phyloP scores from a whole-genome alignment of 495 filamentous ascomycete species.

The Delitschia confertaspora region DNA sequence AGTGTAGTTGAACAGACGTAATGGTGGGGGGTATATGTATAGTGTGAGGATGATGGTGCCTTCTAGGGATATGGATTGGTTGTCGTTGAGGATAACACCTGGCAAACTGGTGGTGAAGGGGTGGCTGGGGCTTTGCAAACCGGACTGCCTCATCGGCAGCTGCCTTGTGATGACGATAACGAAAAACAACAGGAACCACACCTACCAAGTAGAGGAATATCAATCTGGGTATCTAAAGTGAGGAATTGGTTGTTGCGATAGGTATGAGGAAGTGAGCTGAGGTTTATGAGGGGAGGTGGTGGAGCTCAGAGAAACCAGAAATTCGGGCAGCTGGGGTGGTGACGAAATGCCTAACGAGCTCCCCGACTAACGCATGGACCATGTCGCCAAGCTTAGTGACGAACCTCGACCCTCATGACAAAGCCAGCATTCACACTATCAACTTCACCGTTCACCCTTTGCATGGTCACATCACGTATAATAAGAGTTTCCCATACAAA shows the following conservation, averaged over 20 bases:
- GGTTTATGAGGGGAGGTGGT: conserved; percentile 7
- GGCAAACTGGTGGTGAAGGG: conserved; percentile 3
- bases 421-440: too few species aligned
- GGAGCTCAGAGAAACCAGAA: conserved; percentile 19
- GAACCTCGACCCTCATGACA: not conserved
- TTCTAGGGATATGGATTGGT: not conserved
- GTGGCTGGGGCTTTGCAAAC: conserved; percentile 23
- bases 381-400: conserved; percentile 9
- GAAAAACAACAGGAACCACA: too few species aligned
- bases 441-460: not conserved
- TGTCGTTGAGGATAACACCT: conserved; percentile 7
- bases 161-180: conserved; percentile 9
- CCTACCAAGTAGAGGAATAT: too few species aligned
- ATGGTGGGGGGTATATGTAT: conserved; percentile 3
- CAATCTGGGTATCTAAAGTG: too few species aligned
- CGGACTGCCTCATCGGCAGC: conserved; percentile 16
- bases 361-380: conserved; percentile 5
- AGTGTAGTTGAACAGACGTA: not conserved
- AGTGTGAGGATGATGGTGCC: not conserved
- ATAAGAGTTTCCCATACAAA: conserved; percentile 19
- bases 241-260: too few species aligned
- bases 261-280: not conserved
- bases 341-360: conserved; percentile 24
- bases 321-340: conserved; percentile 15
- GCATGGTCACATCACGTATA: not conserved